Evolutionary conservation across 2,329 filamentous ascomycete genomes (phyloP), one percentile per base, ranked within the genome.

Genomic region (Myriosclerotinia scirpicola): DNA sequence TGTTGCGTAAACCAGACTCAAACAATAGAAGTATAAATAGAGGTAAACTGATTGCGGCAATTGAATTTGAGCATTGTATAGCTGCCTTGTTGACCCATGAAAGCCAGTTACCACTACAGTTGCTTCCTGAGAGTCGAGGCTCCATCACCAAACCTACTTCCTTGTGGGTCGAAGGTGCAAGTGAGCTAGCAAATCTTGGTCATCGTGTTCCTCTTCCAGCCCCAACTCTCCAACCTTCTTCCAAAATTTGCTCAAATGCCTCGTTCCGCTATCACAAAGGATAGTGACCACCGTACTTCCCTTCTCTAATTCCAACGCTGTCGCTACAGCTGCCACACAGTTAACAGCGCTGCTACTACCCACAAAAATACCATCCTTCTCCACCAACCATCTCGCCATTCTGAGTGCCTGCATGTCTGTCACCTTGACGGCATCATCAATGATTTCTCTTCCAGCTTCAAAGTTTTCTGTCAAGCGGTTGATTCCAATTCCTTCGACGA

Each of bases 291-390:
- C 85, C 50, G 82, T 79, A 69, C 83, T 81, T 7, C 80, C 83
- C 42, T 82, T 83, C 67, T 89, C 90, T 69, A 93, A 79, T 53
- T 81, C 63, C 75, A 88, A 83, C 36, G 90, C 91, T 5, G 89
- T 83, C 61, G 84, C 84, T 12, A 91, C 88, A 30, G 91, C 90
- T 5, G 90, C 92, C 53, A 91, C 90, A 83, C 93, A 97, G 77
- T 99, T 99, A 63, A 99, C 94, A n/a, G 93, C 90, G 78, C 91
- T 97, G 77, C 92, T 97, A 77, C 93, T 97, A 11, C 95, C 96
- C 52, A 93, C 84, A 75, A 99, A 99, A 64, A 99, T 88, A 9
- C 95, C 95, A 77, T 99, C 95, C 70, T 93, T 90, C 79, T 98
- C 93, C 11, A 97, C 94, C 52, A 99, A 80, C 92, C 93, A 98